Evolutionary conservation across 1,284 basidiomycete species (phyloP), one percentile per base, ranked within the genome.

Genomic region (Lentinula novae-zelandiae): DNA sequence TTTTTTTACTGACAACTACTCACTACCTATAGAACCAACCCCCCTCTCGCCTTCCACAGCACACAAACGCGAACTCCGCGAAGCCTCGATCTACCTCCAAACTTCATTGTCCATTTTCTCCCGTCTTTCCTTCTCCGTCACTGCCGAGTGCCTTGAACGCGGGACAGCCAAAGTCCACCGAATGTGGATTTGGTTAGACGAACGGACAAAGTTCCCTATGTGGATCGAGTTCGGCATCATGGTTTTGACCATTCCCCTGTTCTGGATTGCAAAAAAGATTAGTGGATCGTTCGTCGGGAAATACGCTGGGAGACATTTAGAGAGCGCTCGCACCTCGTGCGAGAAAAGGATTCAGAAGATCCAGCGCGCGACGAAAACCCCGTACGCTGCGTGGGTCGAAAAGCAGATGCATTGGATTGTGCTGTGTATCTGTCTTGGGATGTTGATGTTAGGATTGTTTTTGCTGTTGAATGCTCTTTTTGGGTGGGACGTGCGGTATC

Each of bases 1-100:
- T 54, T 27, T 20, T 36, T 36, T 8, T 20, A 9, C 36, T n/a
- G 31, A 7, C 22, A n/a, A 17, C 17, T 46, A 0, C 31, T 15
- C 22, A 22, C 22, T 22, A 22, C 13, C 17, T 34, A 27, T 42
- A 63, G 62, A 63, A 36, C 59, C 61, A 13, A 38, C 38, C 3
- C 49, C 61, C 5, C n/a, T 42, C 1, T 58, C 61, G 6, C 52
- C 57, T 33, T 36, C 42, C n/a, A 62, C 61, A 2, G 44, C 20
- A 4, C 57, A 58, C 27, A 62, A 62, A 52, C 61, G 61, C 52
- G 39, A 44, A n/a, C 50, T 62, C 52, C 61, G 61, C 8, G 57
- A 62, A 53, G 57, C 51, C 5, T 20, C 57, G 3, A 15, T 58
- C n/a, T 38, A 52, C 22, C 57, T 58, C 8, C 36, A 34, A 12